phyloP scores from a whole-genome alignment of 2,329 filamentous ascomycete species.

The Pseudogymnoascus sp. region DNA sequence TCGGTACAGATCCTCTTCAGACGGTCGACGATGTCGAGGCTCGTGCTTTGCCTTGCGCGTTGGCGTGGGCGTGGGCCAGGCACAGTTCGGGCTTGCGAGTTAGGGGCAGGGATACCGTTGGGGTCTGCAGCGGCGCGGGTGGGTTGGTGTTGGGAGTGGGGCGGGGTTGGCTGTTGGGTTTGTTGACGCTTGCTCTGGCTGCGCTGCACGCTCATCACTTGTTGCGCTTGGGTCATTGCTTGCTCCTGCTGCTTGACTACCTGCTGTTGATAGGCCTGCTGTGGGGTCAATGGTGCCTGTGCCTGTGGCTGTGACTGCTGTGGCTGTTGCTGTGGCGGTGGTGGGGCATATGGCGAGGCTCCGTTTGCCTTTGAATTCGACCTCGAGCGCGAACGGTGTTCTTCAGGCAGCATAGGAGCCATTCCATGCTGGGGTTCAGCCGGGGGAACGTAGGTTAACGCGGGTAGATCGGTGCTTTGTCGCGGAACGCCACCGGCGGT shows the following conservation, averaged over 20 bases:
- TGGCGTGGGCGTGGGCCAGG: conserved; percentile 64
- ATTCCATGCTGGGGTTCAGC: conserved; percentile 19
- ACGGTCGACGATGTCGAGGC: conserved; percentile 72
- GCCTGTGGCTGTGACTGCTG: conserved; percentile 13
- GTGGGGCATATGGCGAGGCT: conserved; percentile 42
- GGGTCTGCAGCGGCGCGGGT: conserved; percentile 28
- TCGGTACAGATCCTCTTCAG: conserved; percentile 85
- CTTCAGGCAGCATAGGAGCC: conserved; percentile 54
- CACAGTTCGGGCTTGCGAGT: conserved; percentile 31
- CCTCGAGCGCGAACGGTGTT: conserved; percentile 58
- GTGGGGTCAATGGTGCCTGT: conserved; percentile 22
- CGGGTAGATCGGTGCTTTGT: conserved; percentile 45
- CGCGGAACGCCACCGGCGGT: conserved; percentile 56
- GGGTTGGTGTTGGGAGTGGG: conserved; percentile 46
- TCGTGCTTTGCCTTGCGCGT: conserved; percentile 69
- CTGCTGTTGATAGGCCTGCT: conserved; percentile 51
- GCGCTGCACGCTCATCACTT: conserved; percentile 64
- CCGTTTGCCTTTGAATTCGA: conserved; percentile 60
- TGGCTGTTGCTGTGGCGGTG: conserved; percentile 31
- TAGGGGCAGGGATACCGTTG: conserved; percentile 33
- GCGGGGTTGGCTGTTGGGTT: conserved; percentile 41
- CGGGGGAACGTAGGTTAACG: conserved; percentile 27
- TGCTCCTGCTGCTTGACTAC: conserved; percentile 75
- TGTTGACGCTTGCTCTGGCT: conserved; percentile 65
- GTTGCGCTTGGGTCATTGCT: conserved; percentile 70